These are phyloP conservation scores for Mycena latifolia DNA, from an alignment of 768 basidiomycete species.

Conservation along the genomic window DNA sequence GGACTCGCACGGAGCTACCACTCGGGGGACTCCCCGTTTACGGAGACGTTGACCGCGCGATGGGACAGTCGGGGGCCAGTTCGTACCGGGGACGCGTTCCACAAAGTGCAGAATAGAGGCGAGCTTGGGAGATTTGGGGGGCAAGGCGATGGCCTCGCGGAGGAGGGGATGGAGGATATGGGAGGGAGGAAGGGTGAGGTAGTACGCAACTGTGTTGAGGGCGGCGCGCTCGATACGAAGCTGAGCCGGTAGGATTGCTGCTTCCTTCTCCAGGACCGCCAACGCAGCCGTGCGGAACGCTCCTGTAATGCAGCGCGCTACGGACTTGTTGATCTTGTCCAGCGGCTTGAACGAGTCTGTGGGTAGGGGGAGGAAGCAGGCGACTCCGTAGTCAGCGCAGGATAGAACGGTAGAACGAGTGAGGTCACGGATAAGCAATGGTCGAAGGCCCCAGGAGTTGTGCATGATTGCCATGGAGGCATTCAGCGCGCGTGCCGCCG, in stretches of 20 bases:
- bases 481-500: too few species aligned
- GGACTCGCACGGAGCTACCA: not conserved
- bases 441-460: too few species aligned
- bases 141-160: not conserved
- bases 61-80: not conserved
- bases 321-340: too few species aligned
- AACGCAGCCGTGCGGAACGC: too few species aligned
- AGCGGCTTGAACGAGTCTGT: too few species aligned
- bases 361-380: too few species aligned
- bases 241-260: not conserved
- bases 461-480: too few species aligned
- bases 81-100: not conserved
- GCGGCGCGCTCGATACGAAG: not conserved
- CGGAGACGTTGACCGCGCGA: not conserved
- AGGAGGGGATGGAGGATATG: not conserved
- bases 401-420: too few species aligned
- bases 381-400: too few species aligned
- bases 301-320: too few species aligned
- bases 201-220: not conserved
- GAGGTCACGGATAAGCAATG: too few species aligned
- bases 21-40: not conserved
- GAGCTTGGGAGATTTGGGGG: not conserved
- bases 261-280: too few species aligned
- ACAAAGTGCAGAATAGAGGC: not conserved
- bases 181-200: not conserved